A percentile compares a stretch with the other conserved stretches of the same genome.
Evolutionary conservation across 768 basidiomycete genomes (phyloP).

Genomic region (Omphalotus guepiniiformis): DNA sequence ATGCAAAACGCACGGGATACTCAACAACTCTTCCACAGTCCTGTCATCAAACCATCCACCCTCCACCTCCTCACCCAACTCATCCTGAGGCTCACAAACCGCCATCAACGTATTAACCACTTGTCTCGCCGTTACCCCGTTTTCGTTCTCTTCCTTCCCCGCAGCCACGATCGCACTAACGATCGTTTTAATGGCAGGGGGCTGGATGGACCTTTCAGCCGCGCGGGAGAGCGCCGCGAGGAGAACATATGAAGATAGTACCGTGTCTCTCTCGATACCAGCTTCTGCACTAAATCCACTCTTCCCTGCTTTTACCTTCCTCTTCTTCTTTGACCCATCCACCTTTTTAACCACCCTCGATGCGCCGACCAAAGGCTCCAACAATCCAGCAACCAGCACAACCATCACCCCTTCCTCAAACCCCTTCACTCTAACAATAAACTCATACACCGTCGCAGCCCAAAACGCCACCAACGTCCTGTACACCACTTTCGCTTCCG

Average conservation of each 20-base stretch:
- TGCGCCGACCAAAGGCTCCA: constrained; percentile 54
- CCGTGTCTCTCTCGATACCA: constrained; percentile 1
- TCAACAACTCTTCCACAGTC: constrained; percentile 36
- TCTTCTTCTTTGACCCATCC: constrained; percentile 18
- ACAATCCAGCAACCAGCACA: constrained; percentile 57
- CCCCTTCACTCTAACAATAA: constrained; percentile 54
- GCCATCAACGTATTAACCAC: constrained; percentile 63
- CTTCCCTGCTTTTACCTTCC: constrained; percentile 44
- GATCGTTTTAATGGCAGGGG: constrained; percentile 57
- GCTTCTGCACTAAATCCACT: constrained; percentile 1
- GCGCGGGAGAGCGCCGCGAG: constrained; percentile 68
- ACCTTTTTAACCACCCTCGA: not conserved
- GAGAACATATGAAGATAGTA: constrained; percentile 60
- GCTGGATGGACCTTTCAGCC: constrained; percentile 41
- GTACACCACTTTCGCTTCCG: constrained; percentile 43
- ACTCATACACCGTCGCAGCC: constrained; percentile 74
- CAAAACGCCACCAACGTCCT: constrained; percentile 80
- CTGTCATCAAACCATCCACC: constrained; percentile 34
- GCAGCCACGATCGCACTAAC: constrained; percentile 49
- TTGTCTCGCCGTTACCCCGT: constrained; percentile 44
- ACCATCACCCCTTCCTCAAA: constrained; percentile 67
- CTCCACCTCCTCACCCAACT: constrained; percentile 42
- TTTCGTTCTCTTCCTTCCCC: constrained; percentile 24
- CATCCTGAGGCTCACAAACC: constrained; percentile 59
- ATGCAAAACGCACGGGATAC: constrained; percentile 52